A percentile compares a stretch with the other conserved stretches of the same genome.
phyloP scores from a whole-genome alignment of 148 eudicot genomes.

The Spergularia bocconei region DNA sequence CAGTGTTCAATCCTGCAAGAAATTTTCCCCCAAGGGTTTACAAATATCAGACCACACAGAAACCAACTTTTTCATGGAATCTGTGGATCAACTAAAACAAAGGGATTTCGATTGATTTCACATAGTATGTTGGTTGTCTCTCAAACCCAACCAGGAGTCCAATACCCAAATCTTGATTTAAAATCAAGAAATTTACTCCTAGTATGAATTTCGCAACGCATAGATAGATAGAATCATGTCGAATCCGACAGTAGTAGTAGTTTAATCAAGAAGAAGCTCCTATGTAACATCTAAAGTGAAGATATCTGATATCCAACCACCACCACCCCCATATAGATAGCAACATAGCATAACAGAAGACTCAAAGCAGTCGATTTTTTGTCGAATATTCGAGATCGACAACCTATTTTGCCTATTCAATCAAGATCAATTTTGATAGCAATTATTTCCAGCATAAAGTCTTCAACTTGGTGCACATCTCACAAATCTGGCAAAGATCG shows the following conservation, averaged over 20 bases:
- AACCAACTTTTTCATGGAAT: conserved; percentile 9
- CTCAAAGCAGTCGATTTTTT: conserved; percentile 2
- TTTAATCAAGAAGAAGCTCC: conserved; percentile 1
- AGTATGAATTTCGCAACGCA: conserved; percentile 1
- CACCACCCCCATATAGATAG: neutral
- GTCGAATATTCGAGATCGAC: conserved; percentile 11
- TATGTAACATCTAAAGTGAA: neutral
- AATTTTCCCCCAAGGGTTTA: conserved; percentile 7
- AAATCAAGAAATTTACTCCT: neutral
- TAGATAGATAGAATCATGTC: neutral
- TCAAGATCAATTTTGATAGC: neutral
- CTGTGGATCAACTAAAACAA: conserved; percentile 10
- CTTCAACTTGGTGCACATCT: conserved; percentile 1
- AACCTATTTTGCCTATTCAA: neutral
- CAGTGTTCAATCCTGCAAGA: conserved; percentile 18
- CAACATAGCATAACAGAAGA: neutral
- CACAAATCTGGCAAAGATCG: conserved; percentile 1
- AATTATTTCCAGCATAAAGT: neutral
- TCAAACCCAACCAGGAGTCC: conserved; percentile 14
- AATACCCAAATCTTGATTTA: conserved; percentile 5
- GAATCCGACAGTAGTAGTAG: neutral
- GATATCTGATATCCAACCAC: neutral
- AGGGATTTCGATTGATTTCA: neutral
- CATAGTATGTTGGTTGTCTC: conserved; percentile 1
- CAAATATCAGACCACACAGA: conserved; percentile 1